phyloP scores from a whole-genome alignment of 2,329 filamentous ascomycete species.

The Pyrenophora seminiperda region DNA sequence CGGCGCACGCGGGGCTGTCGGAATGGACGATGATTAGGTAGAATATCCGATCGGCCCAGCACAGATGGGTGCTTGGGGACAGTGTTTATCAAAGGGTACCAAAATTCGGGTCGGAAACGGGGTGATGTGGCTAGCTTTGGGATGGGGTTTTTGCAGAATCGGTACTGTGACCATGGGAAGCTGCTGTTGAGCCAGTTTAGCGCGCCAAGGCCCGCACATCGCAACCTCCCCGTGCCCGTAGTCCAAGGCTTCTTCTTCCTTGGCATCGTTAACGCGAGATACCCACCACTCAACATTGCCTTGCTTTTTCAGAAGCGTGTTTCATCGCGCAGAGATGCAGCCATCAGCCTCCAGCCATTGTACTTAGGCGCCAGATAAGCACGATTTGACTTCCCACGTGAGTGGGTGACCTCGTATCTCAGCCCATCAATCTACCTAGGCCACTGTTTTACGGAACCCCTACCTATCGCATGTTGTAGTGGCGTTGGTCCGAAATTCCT shows the following conservation, averaged over 20 bases:
- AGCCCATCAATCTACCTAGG: neutral
- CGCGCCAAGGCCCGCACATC: constrained; percentile 3
- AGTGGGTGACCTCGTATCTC: neutral
- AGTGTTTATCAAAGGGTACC: too few relatives aligned
- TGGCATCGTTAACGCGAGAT: neutral
- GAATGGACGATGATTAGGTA: neutral
- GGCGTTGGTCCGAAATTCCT: constrained; percentile 4
- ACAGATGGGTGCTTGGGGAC: too few relatives aligned
- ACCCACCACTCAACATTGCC: neutral
- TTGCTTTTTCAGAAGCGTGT: constrained; percentile 10
- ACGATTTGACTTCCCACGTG: neutral
- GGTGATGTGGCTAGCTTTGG: neutral
- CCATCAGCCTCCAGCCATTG: constrained; percentile 1
- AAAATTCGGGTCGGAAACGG: neutral
- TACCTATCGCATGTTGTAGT: constrained; percentile 1
- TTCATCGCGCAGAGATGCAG: constrained; percentile 2
- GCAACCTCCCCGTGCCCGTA: constrained; percentile 2
- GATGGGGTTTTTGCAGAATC: neutral
- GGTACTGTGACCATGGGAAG: neutral
- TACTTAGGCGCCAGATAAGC: neutral
- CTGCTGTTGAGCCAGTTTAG: constrained; percentile 7
- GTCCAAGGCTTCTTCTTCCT: neutral
- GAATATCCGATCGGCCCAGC: too few relatives aligned
- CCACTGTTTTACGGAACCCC: neutral
- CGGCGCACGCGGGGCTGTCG: neutral